Percentiles rank a stretch among this genome's conserved stretches.
Conservation (phyloP, 371 early-diverging fungal genomes). For the Mucor ambiguus region DNA sequence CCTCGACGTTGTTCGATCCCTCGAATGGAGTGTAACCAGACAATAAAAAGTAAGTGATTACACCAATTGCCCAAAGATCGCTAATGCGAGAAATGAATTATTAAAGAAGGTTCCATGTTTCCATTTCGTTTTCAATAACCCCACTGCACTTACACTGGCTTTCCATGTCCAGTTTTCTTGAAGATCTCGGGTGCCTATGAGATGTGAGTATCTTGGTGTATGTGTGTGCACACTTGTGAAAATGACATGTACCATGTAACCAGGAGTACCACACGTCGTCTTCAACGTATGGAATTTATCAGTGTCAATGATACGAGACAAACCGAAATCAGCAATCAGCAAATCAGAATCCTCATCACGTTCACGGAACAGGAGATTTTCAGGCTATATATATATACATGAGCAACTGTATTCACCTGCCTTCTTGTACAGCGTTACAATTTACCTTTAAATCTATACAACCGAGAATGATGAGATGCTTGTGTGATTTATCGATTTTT, state of each 20-base stretch:
- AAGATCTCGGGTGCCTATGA: slow-evolving; percentile 83
- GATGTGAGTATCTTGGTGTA: neutral
- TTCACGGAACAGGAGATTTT: slow-evolving; percentile 84
- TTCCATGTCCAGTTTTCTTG: slow-evolving; percentile 66
- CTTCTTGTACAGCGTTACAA: neutral
- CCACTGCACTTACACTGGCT: slow-evolving; percentile 53
- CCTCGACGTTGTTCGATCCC: slow-evolving; percentile 59
- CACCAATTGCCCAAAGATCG: slow-evolving; percentile 95
- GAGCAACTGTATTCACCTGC: neutral
- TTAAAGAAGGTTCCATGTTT: neutral
- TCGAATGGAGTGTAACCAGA: slow-evolving; percentile 94
- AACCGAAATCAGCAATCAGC: slow-evolving; percentile 90
- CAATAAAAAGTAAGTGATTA: slow-evolving; percentile 87
- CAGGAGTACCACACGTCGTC: slow-evolving; percentile 87
- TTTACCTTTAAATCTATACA: slow-evolving; percentile 54
- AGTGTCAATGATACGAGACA: slow-evolving; percentile 80
- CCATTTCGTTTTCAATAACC: neutral
- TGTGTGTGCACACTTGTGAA: too few relatives aligned
- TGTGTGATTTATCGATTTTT: neutral
- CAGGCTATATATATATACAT: slow-evolving; percentile 57
- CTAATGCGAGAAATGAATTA: slow-evolving; percentile 15
- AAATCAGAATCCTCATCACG: slow-evolving; percentile 71
- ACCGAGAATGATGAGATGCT: slow-evolving; percentile 1
- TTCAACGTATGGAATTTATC: slow-evolving; percentile 76
- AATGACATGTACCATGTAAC: slow-evolving; percentile 67